phyloP scores from a whole-genome alignment of 805 yeast genomes.

The Candida suzukii region DNA sequence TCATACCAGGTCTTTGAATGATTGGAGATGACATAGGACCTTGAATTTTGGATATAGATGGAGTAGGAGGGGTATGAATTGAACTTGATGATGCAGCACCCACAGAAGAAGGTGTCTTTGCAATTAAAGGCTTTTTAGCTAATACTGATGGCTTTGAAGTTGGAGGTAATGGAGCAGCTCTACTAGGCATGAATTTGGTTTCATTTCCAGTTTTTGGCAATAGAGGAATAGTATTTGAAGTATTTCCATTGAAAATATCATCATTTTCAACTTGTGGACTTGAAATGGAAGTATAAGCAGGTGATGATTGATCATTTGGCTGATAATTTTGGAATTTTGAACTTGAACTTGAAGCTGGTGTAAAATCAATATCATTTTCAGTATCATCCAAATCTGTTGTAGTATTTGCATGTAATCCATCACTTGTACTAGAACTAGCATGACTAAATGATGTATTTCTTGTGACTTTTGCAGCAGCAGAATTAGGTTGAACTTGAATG shows the following conservation, averaged over 20 bases:
- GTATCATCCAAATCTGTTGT: conserved; percentile 9
- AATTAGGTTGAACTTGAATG: conserved; percentile 25
- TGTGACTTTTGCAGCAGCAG: no score
- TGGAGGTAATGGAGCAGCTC: conserved; percentile 31
- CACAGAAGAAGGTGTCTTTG: no score
- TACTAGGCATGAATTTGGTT: conserved; percentile 24
- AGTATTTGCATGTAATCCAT: conserved; percentile 11
- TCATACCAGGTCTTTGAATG: background rate
- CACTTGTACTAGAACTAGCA: conserved; percentile 8
- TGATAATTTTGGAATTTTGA: conserved; percentile 7
- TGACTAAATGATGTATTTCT: conserved; percentile 13
- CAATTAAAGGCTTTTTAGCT: background rate
- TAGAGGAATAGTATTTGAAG: no score
- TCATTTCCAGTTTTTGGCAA: no score
- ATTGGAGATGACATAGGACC: background rate
- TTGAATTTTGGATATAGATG: background rate
- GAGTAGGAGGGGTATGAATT: background rate
- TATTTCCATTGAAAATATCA: no score
- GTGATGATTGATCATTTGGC: conserved; percentile 1
- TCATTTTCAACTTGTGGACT: no score
- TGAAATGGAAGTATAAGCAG: background rate
- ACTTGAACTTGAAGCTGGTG: conserved; percentile 10
- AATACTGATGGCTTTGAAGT: conserved; percentile 10
- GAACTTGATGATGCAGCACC: background rate
- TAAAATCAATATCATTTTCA: background rate